phyloP scores from a whole-genome alignment of 306 rosid genomes.

The Gleditsia sinensis region DNA sequence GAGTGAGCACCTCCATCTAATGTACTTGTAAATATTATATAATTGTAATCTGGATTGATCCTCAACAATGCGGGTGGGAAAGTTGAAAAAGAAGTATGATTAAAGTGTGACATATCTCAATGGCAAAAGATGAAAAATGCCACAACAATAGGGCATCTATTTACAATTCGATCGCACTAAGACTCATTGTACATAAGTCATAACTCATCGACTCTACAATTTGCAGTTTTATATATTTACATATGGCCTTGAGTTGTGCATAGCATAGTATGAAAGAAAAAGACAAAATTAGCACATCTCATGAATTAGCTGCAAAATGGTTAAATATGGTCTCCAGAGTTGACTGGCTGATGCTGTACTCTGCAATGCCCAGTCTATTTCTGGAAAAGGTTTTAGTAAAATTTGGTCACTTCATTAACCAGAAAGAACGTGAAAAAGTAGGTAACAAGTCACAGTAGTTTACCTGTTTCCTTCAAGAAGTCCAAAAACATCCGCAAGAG shows the following conservation, averaged over 20 bases:
- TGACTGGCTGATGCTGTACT: slow-evolving; percentile 93
- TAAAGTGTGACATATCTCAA: not conserved
- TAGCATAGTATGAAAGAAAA: slow-evolving; percentile 4
- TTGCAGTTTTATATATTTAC: slow-evolving; percentile 20
- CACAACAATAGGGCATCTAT: slow-evolving; percentile 28
- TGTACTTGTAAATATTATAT: not conserved
- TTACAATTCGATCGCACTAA: slow-evolving; percentile 37
- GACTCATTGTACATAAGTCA: not conserved
- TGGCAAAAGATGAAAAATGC: not conserved
- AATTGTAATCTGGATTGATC: too few species aligned
- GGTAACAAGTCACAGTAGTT: slow-evolving; percentile 24
- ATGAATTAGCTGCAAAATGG: slow-evolving; percentile 83
- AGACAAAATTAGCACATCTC: slow-evolving; percentile 28
- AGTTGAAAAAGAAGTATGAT: slow-evolving; percentile 7
- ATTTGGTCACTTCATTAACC: slow-evolving; percentile 21
- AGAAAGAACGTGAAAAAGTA: slow-evolving; percentile 12
- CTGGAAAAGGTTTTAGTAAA: slow-evolving; percentile 49
- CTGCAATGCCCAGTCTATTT: slow-evolving; percentile 70
- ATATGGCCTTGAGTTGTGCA: slow-evolving; percentile 15
- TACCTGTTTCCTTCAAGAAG: slow-evolving; percentile 81
- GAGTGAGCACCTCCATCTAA: too few species aligned
- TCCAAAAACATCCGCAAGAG: slow-evolving; percentile 94
- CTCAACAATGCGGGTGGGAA: not conserved
- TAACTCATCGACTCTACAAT: slow-evolving; percentile 24
- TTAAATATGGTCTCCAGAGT: slow-evolving; percentile 90